Conservation (phyloP, 2,329 filamentous ascomycete species). For the Coniochaeta prunicola region DNA sequence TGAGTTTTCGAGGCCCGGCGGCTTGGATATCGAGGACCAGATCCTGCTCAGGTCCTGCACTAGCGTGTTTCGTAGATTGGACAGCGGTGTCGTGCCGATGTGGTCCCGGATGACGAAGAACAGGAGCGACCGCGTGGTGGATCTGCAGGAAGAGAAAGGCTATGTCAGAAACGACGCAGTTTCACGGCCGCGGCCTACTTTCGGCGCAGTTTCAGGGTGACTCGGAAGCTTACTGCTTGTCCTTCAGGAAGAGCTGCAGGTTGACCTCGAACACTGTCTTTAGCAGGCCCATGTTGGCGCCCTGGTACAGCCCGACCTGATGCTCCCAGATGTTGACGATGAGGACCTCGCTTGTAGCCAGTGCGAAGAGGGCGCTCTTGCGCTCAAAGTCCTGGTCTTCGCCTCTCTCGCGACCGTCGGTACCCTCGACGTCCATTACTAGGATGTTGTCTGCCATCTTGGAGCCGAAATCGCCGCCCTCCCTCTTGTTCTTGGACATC, state of each 20-base stretch:
- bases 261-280: conserved; percentile 99
- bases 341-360: conserved; percentile 94
- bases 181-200: neutral
- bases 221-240: conserved; percentile 74
- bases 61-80: conserved; percentile 84
- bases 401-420: conserved; percentile 89
- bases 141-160: conserved; percentile 39
- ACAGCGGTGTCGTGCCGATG: conserved; percentile 81
- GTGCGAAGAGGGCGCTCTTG: conserved; percentile 93
- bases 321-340: conserved; percentile 99
- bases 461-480: conserved; percentile 32
- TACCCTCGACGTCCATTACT: conserved; percentile 99
- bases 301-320: conserved; percentile 95
- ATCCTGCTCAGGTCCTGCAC: conserved; percentile 86
- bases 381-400: conserved; percentile 99
- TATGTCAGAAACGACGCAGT: conserved; percentile 5
- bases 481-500: conserved; percentile 93
- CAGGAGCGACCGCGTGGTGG: conserved; percentile 79
- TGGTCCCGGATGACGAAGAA: conserved; percentile 99
- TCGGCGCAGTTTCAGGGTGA: neutral
- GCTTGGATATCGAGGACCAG: conserved; percentile 90
- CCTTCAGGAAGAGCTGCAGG: conserved; percentile 91
- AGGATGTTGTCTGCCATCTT: conserved; percentile 95
- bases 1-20: conserved; percentile 77
- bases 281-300: conserved; percentile 95